Base-by-base conservation (phyloP, 108 stramenopile genomes). In the Conticribra guillardii region DNA sequence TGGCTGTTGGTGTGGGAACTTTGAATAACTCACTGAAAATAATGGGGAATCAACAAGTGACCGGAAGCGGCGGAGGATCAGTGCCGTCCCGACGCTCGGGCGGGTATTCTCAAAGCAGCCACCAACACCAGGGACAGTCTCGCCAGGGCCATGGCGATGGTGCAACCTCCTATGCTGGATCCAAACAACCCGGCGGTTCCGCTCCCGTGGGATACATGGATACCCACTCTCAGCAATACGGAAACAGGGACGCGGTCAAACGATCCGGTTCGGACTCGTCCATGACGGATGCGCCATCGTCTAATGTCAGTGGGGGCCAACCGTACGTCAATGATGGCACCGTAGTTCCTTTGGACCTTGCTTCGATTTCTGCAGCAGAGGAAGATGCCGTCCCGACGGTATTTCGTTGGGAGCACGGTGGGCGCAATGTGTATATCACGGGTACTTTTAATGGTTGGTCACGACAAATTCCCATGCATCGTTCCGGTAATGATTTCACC, bases 361-460 rank as follows among this genome's bases (percentile, higher is more conserved):
- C 76, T 17, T 52, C 76, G 23, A 63, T 77, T 23, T 69, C 76
- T 16, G 76, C 76, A 0, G 76, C 76, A 28, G 89, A 97, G 56
- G 94, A 97, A 34, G 96, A 96, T 52, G 81, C 90, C 24, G 96
- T 99, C 23, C 98, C 98, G 29, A 98, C 96, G 7, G 98, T 99
- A 11, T 99, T 99, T 81, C 92, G 97, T 11, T 99, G 99, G 99
- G 99, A 99, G 73, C 97, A 98, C 63, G 99, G 99, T 9, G 99
- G 99, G 7, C 72, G 96, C 8, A 92, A 98, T 64, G 98, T 98
- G 3, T 98, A 97, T 76, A 97, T 99, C 60, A 98, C 98, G 14
- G 99, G 99, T 7, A 99, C 98, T 22, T 99, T 99, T 81, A 99
- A 98, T 74, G 96, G 95, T 27, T 99, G 99, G 99, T 84, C 86